Conservation (phyloP, 23 red algal genomes). For the Gracilariopsis chorda region DNA sequence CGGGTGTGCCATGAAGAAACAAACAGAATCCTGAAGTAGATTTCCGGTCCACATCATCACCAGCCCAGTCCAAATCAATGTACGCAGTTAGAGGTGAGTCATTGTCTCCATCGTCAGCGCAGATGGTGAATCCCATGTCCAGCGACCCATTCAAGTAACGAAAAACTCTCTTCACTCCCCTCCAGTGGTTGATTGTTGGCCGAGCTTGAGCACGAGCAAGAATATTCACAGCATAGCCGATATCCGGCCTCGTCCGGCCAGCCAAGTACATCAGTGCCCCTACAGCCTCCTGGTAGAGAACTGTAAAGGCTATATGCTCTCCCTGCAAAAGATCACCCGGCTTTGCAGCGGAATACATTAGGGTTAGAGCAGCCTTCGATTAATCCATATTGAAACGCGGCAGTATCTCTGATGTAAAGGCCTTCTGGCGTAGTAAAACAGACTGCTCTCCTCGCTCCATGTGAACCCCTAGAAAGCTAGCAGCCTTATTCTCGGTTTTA, state of each 20-base stretch:
- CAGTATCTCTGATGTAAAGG: background rate
- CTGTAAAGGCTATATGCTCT: background rate
- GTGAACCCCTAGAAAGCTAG: background rate
- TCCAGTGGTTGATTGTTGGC: conserved; percentile 12
- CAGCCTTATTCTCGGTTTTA: background rate
- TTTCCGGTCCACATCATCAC: background rate
- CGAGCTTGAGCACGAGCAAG: background rate
- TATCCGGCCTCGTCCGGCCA: conserved; percentile 11
- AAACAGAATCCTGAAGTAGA: background rate
- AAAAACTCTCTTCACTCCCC: conserved; percentile 3
- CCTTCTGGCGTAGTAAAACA: background rate
- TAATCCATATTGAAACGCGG: background rate
- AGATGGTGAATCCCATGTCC: too few relatives aligned
- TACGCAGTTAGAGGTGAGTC: background rate
- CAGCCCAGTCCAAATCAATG: conserved; percentile 18
- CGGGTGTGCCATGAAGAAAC: background rate
- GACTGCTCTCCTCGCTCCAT: background rate
- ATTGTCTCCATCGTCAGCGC: background rate
- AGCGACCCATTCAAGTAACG: conserved; percentile 17
- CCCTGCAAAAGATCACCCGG: background rate
- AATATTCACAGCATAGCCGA: background rate
- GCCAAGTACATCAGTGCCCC: conserved; percentile 31
- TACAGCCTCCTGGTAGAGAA: conserved; percentile 9
- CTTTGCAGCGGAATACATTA: background rate
- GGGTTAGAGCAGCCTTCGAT: background rate